phyloP scores from a whole-genome alignment of 768 basidiomycete species.

The Calocybe indica region DNA sequence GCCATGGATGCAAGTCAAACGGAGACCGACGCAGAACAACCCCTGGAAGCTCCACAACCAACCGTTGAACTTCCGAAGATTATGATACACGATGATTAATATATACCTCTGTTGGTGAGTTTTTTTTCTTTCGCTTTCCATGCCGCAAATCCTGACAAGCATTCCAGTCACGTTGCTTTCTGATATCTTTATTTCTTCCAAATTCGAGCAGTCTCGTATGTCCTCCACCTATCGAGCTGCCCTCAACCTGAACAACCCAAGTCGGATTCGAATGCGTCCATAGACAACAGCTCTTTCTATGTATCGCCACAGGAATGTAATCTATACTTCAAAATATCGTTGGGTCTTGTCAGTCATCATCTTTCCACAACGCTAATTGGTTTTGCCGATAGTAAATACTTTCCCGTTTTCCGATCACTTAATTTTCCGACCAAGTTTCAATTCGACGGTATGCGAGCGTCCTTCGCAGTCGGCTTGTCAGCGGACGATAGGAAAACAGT shows the following conservation, averaged over 20 bases:
- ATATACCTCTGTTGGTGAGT: background rate
- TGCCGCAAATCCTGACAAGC: background rate
- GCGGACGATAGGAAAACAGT: too few relatives aligned
- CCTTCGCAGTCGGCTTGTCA: background rate
- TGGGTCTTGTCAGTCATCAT: background rate
- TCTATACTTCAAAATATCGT: background rate
- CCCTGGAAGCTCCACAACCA: background rate
- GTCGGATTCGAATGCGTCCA: too few relatives aligned
- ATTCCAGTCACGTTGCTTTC: background rate
- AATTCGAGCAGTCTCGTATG: too few relatives aligned
- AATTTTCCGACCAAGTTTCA: background rate
- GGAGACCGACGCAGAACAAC: background rate
- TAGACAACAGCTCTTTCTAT: too few relatives aligned
- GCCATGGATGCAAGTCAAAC: background rate
- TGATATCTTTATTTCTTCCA: background rate
- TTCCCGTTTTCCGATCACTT: background rate
- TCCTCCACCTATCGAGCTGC: too few relatives aligned
- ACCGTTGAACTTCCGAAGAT: constrained; percentile 7
- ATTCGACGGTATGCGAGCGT: background rate
- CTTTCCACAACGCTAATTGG: background rate
- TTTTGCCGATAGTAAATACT: background rate
- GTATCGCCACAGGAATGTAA: too few relatives aligned
- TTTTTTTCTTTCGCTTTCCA: background rate
- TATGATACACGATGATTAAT: constrained; percentile 6
- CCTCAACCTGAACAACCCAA: too few relatives aligned